Evolutionary conservation across 768 basidiomycete genomes (phyloP).

Genomic region (Leucocoprinus birnbaumii): DNA sequence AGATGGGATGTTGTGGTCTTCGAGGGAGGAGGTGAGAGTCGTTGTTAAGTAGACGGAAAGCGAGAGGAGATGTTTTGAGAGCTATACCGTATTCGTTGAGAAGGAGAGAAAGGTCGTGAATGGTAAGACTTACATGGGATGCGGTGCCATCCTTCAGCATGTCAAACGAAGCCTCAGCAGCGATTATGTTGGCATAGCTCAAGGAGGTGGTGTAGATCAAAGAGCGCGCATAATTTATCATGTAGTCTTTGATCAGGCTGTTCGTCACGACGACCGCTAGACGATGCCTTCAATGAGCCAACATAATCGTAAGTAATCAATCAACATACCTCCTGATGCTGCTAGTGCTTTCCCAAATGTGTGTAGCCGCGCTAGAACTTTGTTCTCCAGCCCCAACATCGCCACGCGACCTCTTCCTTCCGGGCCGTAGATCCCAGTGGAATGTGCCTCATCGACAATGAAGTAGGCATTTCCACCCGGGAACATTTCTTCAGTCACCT

Average conservation of each 20-base stretch:
- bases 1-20: constrained; percentile 26
- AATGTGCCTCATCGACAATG: constrained; percentile 91
- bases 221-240: constrained; percentile 89
- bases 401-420: constrained; percentile 74
- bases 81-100: constrained; percentile 15
- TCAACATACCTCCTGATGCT: constrained; percentile 81
- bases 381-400: constrained; percentile 63
- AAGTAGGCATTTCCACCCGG: constrained; percentile 66
- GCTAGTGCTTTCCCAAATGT: constrained; percentile 94
- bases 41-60: constrained; percentile 41
- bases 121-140: constrained; percentile 41
- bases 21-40: constrained; percentile 27
- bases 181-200: constrained; percentile 71
- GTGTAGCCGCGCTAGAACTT: constrained; percentile 75
- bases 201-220: constrained; percentile 91
- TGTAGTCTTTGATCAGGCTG: constrained; percentile 71
- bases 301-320: no score
- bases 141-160: constrained; percentile 68
- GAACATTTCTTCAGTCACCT: constrained; percentile 56
- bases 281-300: not conserved
- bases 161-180: constrained; percentile 77
- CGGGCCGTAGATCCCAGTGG: constrained; percentile 86
- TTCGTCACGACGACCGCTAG: constrained; percentile 76
- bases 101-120: not conserved
- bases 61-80: constrained; percentile 36